Base-by-base conservation (phyloP, 192 early-diverging fungal genomes). In the Physocladia obscura region DNA sequence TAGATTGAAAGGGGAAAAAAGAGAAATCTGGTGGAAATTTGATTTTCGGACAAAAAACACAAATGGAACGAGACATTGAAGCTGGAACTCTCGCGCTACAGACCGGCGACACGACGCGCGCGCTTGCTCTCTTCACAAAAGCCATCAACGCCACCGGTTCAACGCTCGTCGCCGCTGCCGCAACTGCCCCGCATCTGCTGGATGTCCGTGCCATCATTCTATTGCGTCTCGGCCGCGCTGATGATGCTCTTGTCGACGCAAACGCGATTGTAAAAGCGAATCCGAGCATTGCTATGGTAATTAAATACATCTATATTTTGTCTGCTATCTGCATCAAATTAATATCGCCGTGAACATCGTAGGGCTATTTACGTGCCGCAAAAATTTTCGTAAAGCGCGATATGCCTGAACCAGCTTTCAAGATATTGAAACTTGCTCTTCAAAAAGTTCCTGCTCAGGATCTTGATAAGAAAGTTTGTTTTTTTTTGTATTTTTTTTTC, bases 321-420 rank as follows among this genome's bases (percentile, higher is more conserved):
- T 52, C n/a, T 26, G 21, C 34, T 59, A 44, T 44, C 40, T 8
- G 40, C 40, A 44, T 44, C 11, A 44, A 13, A 44, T n/a, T 44
- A 13, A 13, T 44, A 44, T n/a, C n/a, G n/a, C 8, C n/a, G 40
- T 13, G 8, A 44, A 44, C 40, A 13, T 44, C 49, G 8, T 21
- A 67, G 63, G 65, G 65, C 8, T 68, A 68, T 44, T 31, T 68
- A 0, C 27, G 65, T 6, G 65, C 54, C 4, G 65, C 65, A 21
- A 13, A 19, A 8, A 68, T 68, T 35, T 57, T 68, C 35, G 56
- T 26, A 27, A 68, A 57, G 54, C 49, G 31, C n/a, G 29, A 31
- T 34, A 34, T 68, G 52, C 8, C 17, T 21, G 51, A 68, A 19
- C 27, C 51, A 39, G 65, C 65, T 11, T 68, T 68, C 65, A 68